Conservation (phyloP, 768 basidiomycete species). For the Vararia minispora region DNA sequence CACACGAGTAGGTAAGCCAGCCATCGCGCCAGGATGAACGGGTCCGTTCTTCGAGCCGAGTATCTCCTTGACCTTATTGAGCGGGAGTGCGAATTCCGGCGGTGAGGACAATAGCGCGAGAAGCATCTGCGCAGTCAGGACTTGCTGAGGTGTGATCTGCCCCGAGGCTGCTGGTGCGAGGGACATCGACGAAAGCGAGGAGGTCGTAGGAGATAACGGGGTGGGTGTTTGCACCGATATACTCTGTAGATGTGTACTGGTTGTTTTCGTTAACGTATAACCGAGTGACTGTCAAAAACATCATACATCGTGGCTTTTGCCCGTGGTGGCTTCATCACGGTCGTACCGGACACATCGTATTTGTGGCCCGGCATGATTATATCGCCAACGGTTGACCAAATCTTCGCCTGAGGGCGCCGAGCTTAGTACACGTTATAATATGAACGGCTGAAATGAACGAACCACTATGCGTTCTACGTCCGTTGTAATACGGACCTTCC, state of each 20-base stretch:
- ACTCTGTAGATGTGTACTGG: constrained; percentile 46
- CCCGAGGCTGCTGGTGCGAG: constrained; percentile 19
- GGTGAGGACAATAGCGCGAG: constrained; percentile 42
- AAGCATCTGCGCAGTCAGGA: constrained; percentile 59
- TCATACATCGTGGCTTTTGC: constrained; percentile 56
- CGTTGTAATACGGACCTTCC: constrained; percentile 40
- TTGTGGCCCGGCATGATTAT: constrained; percentile 45
- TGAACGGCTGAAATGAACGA: constrained; percentile 17
- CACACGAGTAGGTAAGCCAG: constrained; percentile 36
- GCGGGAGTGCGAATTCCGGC: constrained; percentile 43
- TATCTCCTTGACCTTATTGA: constrained; percentile 51
- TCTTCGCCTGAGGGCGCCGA: constrained; percentile 37
- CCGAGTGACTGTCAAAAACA: too few species aligned
- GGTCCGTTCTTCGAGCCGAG: constrained; percentile 36
- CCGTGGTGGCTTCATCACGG: constrained; percentile 30
- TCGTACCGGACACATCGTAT: constrained; percentile 23
- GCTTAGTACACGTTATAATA: neutral
- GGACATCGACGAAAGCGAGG: constrained; percentile 37
- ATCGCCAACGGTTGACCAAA: constrained; percentile 59
- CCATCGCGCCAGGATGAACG: constrained; percentile 22
- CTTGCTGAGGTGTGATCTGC: constrained; percentile 53
- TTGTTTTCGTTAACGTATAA: too few species aligned
- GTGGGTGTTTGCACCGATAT: constrained; percentile 40
- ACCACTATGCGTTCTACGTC: constrained; percentile 60
- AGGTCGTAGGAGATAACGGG: constrained; percentile 45